Evolutionary conservation across 169 alveolate species (phyloP).

Genomic region (Neospora caninum): DNA sequence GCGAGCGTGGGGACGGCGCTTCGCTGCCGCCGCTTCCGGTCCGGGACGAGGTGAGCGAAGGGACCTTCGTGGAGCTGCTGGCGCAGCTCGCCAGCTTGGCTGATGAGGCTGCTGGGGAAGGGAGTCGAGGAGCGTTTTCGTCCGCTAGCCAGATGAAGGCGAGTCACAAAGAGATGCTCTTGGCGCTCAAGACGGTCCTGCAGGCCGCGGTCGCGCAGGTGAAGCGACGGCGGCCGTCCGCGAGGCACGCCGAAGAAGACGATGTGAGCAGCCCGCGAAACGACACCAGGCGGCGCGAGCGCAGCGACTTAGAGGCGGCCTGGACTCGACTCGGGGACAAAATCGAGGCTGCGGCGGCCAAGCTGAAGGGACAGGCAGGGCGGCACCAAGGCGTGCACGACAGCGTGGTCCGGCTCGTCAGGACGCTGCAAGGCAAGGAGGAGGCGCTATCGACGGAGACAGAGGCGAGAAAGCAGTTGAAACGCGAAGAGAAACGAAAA

Average conservation of each 20-base stretch:
- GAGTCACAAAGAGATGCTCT: conserved; percentile 12
- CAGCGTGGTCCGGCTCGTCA: not conserved
- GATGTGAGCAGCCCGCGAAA: not conserved
- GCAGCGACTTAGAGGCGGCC: not conserved
- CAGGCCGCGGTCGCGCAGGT: not conserved
- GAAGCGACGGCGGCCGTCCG: not conserved
- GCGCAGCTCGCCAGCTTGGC: not conserved
- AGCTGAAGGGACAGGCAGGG: not conserved
- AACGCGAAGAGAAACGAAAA: not conserved
- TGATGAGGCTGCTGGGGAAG: not conserved
- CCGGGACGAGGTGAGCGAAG: not conserved
- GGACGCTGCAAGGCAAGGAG: not conserved
- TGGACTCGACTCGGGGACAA: not conserved
- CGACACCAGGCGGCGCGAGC: not conserved
- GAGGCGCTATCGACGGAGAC: not conserved
- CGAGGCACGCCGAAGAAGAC: not conserved
- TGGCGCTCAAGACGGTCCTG: not conserved
- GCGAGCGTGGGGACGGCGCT: not conserved
- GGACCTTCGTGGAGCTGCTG: not conserved
- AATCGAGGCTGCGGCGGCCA: not conserved
- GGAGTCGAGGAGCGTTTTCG: not conserved
- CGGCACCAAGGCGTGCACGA: conserved; percentile 2
- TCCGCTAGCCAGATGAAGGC: conserved; percentile 26
- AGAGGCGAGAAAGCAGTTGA: not conserved
- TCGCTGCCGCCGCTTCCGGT: not conserved